Percentiles rank a stretch among this genome's conserved stretches.
phyloP scores from a whole-genome alignment of 169 alveolate species.

The Plasmodium blacklocki region DNA sequence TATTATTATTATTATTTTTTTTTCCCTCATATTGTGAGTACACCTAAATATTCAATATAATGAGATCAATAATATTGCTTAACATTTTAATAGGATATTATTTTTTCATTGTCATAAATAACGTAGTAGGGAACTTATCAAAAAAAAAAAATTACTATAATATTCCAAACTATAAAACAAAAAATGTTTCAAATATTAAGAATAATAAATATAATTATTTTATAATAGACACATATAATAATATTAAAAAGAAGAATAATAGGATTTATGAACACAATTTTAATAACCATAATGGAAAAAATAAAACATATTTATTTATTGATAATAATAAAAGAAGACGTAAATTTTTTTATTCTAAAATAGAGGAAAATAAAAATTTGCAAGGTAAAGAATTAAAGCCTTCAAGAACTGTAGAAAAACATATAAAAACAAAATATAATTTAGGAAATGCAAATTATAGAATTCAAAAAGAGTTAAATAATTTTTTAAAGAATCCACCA shows the following conservation, averaged over 20 bases:
- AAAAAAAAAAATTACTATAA: too few relatives aligned
- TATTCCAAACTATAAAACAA: too few relatives aligned
- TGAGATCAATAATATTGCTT: too few relatives aligned
- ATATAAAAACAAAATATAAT: conserved; percentile 53
- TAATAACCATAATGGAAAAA: conserved; percentile 2
- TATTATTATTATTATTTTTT: too few relatives aligned
- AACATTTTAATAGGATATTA: too few relatives aligned
- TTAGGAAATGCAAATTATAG: conserved; percentile 73
- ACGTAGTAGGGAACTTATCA: too few relatives aligned
- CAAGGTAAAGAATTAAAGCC: conserved; percentile 19
- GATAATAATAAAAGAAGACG: conserved; percentile 23
- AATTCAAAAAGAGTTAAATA: conserved; percentile 72
- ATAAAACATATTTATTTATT: neutral
- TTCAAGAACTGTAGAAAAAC: conserved; percentile 36
- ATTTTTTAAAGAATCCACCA: conserved; percentile 83
- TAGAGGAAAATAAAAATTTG: conserved; percentile 21
- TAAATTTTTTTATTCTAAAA: conserved; percentile 2
- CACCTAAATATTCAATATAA: too few relatives aligned
- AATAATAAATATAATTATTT: conserved; percentile 2
- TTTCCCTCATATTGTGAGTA: too few relatives aligned
- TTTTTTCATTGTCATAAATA: too few relatives aligned
- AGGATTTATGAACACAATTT: conserved; percentile 8
- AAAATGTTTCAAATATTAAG: neutral
- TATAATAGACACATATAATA: conserved; percentile 11
- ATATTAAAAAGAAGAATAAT: conserved; percentile 8